Percentiles rank a stretch among this genome's conserved stretches.
Evolutionary conservation across 805 yeast species (phyloP).

Genomic region (Starmerella tilneyi): DNA sequence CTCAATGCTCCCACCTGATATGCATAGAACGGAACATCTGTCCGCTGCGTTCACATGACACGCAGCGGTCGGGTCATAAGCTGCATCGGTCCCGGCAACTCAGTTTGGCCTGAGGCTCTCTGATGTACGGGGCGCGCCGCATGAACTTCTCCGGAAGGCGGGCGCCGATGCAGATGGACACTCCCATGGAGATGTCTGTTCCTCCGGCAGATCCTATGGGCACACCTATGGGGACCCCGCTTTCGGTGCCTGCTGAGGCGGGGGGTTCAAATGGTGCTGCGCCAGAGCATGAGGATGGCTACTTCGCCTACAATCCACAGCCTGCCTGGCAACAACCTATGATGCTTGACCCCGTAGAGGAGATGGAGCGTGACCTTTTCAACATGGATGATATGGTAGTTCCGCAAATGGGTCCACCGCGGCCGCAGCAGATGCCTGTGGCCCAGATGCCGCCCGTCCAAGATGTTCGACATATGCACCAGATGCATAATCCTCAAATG

Average conservation of each 20-base stretch:
- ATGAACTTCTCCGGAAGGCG: conserved; percentile 7
- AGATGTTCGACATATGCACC: neutral
- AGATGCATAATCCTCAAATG: conserved; percentile 3
- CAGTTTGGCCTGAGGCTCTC: conserved; percentile 4
- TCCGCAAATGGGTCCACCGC: conserved; percentile 2
- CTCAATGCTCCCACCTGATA: conserved; percentile 1
- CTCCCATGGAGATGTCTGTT: conserved; percentile 10
- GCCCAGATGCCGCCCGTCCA: conserved; percentile 2
- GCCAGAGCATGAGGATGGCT: conserved; percentile 5
- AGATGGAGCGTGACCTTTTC: conserved; percentile 22
- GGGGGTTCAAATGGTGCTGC: neutral
- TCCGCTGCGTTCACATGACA: conserved; percentile 5
- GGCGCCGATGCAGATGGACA: conserved; percentile 9
- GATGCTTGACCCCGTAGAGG: conserved; percentile 22
- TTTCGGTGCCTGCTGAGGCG: conserved; percentile 5
- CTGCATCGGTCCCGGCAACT: neutral
- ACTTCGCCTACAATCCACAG: conserved; percentile 10
- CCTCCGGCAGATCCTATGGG: conserved; percentile 1
- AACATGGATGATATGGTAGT: conserved; percentile 7
- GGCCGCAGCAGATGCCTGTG: neutral
- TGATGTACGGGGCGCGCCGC: conserved; percentile 19
- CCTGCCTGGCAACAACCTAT: conserved; percentile 4
- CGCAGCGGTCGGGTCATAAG: conserved; percentile 2
- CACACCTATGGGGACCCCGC: conserved; percentile 13
- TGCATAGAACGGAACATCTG: conserved; percentile 1